Percentiles rank a stretch among this genome's conserved stretches.
Conservation (phyloP, 257 asterid species). For the Cruciata laevipes region DNA sequence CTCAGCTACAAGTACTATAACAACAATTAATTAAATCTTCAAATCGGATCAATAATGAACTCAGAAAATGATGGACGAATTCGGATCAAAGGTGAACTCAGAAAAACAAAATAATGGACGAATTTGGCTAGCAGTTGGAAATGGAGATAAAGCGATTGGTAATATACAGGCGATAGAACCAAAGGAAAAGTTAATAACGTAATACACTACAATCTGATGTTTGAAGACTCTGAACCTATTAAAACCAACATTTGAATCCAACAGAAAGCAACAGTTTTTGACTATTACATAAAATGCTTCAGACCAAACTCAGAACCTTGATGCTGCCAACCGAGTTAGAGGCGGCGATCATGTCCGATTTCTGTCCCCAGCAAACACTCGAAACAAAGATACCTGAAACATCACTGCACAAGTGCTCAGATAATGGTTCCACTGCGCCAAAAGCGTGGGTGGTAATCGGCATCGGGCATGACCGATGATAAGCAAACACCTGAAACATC, state of each 20-base stretch:
- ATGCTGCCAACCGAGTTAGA: constrained; percentile 55
- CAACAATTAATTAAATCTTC: too few species aligned
- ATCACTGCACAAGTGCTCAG: constrained; percentile 31
- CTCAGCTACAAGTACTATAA: too few species aligned
- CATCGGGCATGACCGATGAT: constrained; percentile 55
- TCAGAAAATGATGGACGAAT: too few species aligned
- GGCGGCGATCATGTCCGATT: constrained; percentile 42
- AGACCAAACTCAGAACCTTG: constrained; percentile 36
- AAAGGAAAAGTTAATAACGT: too few species aligned
- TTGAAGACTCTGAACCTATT: too few species aligned
- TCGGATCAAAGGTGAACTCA: too few species aligned
- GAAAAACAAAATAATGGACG: too few species aligned
- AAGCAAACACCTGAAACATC: constrained; percentile 56
- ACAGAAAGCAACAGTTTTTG: neutral
- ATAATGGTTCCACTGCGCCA: constrained; percentile 31
- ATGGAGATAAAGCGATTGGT: too few species aligned
- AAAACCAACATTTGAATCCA: constrained; percentile 10
- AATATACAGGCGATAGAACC: too few species aligned
- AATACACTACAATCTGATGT: too few species aligned
- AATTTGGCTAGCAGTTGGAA: too few species aligned
- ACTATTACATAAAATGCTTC: neutral
- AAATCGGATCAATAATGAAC: too few species aligned
- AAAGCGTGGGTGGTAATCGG: constrained; percentile 46
- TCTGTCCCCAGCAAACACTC: constrained; percentile 65
- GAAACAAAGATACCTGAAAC: constrained; percentile 41